Base-by-base conservation (phyloP, 1,284 basidiomycete genomes). In the Entoloma clypeatum region DNA sequence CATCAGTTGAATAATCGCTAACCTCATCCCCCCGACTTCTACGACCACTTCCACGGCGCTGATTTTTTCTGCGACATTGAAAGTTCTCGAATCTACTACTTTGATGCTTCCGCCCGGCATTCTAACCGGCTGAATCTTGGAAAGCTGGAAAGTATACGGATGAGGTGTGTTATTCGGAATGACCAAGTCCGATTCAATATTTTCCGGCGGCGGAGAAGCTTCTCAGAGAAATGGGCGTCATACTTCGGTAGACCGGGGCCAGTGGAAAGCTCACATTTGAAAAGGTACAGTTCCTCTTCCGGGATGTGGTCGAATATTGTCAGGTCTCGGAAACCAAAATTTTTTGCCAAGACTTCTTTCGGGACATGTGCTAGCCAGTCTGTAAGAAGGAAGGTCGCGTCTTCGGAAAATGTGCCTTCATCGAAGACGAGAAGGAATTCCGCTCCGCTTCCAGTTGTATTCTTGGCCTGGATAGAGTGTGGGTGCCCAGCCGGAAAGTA, bases 391-490 rank as follows among this genome's bases (percentile, higher is more conserved):
- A 81, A 81, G 0, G 79, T 81, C 3, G 62, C 57, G 38, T 81
- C 77, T 55, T 81, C 79, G 31, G 65, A 71, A 50, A 81, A 81
- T 21, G 56, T 43, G 17, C 79, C 78, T 18, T 59, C 63, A 47
- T 79, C 75, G 42, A 79, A 79, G 16, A 82, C 65, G 8, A 82
- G 62, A 9, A 82, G 60, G 53, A 81, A 81, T 53, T 83, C 79
- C 2, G 73, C 63, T 19, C 77, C 79, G 4, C 67, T 67, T 11
- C 55, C 51, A 4, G 63, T 63, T 3, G 63, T 68, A 27, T 68
- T 65, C 43, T 69, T 70, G 13, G 74, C 78, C 57, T 81, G 79
- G 16, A 82, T 57, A 21, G 67, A 69, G 51, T 77, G 72, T 2
- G 72, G 72, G 28, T 65, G 58, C 8, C 78, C 76, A 1, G 75